Conservation (phyloP, 805 yeast species). For the Vanderwaltozyma polyspora region DNA sequence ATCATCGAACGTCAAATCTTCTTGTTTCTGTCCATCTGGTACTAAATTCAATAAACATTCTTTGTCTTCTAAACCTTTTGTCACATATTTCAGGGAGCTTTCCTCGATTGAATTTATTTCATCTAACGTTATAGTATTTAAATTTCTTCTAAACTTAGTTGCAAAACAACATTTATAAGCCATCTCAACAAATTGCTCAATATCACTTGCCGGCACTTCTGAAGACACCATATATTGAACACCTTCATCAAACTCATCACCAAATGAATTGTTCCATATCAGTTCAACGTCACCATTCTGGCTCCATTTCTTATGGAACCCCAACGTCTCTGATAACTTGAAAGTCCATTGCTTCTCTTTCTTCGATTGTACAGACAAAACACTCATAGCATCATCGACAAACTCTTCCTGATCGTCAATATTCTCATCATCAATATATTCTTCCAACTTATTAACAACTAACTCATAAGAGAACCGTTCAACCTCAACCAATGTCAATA, state of each 20-base stretch:
- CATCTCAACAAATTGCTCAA: conserved; percentile 51
- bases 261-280: conserved; percentile 72
- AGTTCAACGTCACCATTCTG: conserved; percentile 47
- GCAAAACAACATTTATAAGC: conserved; percentile 66
- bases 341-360: conserved; percentile 61
- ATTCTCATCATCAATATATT: conserved; percentile 44
- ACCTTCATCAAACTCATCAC: conserved; percentile 72
- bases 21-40: no score
- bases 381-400: conserved; percentile 28
- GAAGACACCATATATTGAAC: conserved; percentile 71
- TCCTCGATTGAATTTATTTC: conserved; percentile 49
- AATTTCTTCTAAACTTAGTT: conserved; percentile 50
- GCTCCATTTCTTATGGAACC: conserved; percentile 41
- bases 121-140: conserved; percentile 32
- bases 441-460: conserved; percentile 57
- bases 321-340: conserved; percentile 48
- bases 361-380: conserved; percentile 23
- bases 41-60: no score
- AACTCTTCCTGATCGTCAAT: conserved; percentile 43
- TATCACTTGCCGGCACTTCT: conserved; percentile 37
- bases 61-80: conserved; percentile 6
- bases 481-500: conserved; percentile 58
- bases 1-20: no score
- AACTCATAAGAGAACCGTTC: conserved; percentile 59
- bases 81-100: conserved; percentile 3